Base-by-base conservation (phyloP, 1,284 basidiomycete species). In the Neolentinus lepideus region DNA sequence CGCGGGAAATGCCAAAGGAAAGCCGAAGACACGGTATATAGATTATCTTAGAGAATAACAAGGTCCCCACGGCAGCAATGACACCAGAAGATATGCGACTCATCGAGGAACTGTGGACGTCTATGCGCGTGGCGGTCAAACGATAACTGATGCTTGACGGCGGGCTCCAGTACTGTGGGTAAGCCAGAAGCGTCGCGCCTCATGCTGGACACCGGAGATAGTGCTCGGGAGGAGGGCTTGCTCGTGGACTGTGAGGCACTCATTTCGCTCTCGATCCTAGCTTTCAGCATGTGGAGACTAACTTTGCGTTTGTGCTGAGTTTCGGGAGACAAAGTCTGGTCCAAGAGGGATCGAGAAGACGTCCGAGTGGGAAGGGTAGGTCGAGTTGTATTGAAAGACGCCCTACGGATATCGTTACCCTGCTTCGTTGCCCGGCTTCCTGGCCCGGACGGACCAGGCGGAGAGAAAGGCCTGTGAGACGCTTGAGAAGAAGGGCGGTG, bases 261-360 rank as follows among this genome's bases (percentile, higher is more conserved):
- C 14, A 78, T 71, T 67, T 91, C 88, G 66, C 85, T 85, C 58
- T 91, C 89, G 68, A 95, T 94, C 46, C 92, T 82, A 25, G 90
- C 92, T 67, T 92, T 93, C 54, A 95, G 81, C 82, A 94, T 93
- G 64, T 84, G 84, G 58, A 95, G 71, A 67, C 90, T 92, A 58
- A 92, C 83, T 63, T 87, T 83, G 54, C 92, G 85, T 66, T 93
- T 93, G 69, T 94, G 91, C 36, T 83, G 75, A 29, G 89, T 86
- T 66, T 90, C 84, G 0, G 86, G 80, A 1, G 89, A 84, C 46
- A 94, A 75, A 50, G 78, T 78, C 22, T 84, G 79, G 60, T 90
- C 88, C 54, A 84, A 76, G 19, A 77, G 72, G 10, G 78, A 77
- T 31, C 78, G 79, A 29, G 78, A 73, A 16, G 76, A 71, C 22